A percentile compares a stretch with the other conserved stretches of the same genome.
Conservation (phyloP, 2,329 filamentous ascomycete species). For the Epichloe brachyelytri region DNA sequence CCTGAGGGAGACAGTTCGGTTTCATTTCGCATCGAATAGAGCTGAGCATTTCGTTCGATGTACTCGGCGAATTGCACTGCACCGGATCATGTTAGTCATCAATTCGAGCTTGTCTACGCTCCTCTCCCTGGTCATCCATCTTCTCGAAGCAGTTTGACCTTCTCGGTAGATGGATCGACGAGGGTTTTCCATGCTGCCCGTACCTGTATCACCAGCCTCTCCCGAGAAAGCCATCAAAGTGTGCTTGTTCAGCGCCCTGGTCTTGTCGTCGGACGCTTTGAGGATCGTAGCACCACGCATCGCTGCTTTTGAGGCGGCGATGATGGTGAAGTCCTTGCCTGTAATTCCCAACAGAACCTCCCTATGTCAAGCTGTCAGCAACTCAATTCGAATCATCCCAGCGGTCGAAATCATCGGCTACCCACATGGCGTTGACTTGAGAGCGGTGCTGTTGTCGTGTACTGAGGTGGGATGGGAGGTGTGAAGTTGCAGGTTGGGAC, state of each 20-base stretch:
- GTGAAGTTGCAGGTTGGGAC: constrained; percentile 4
- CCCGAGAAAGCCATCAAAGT: constrained; percentile 92
- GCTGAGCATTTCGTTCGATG: constrained; percentile 94
- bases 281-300: constrained; percentile 96
- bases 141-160: not conserved
- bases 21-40: constrained; percentile 97
- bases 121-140: not conserved
- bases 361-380: constrained; percentile 37
- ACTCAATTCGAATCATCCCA: not conserved
- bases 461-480: not conserved
- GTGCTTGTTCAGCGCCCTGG: constrained; percentile 79
- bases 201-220: constrained; percentile 91
- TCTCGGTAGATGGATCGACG: not conserved
- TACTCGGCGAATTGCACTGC: constrained; percentile 97
- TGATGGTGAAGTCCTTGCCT: constrained; percentile 97
- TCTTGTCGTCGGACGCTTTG: constrained; percentile 95
- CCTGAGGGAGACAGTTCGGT: constrained; percentile 81
- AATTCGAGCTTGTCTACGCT: not conserved
- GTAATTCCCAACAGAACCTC: constrained; percentile 97
- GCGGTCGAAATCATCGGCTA: not conserved
- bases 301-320: constrained; percentile 93
- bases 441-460: not conserved
- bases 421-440: constrained; percentile 5
- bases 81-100: constrained; percentile 11
- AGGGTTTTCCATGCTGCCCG: constrained; percentile 10